Evolutionary conservation across 768 basidiomycete species (phyloP).

Genomic region (Termitomyces eurrhizus): DNA sequence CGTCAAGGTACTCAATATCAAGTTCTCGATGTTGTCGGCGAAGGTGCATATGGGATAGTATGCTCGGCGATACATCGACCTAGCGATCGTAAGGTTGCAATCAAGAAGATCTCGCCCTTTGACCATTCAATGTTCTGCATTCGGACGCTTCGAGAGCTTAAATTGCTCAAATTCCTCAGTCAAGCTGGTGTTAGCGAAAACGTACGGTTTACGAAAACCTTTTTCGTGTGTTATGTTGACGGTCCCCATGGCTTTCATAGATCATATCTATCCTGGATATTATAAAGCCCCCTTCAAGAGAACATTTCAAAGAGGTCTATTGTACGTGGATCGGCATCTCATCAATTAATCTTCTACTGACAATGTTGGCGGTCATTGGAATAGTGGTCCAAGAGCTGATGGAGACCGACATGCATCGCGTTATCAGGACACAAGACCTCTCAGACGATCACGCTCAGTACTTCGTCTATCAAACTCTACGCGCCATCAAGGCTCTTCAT

Average conservation of each 20-base stretch:
- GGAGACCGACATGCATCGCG: constrained; percentile 97
- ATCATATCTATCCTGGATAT: constrained; percentile 91
- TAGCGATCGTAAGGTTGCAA: constrained; percentile 88
- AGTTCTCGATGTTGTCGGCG: constrained; percentile 83
- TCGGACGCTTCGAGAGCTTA: constrained; percentile 84
- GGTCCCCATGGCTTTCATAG: constrained; percentile 28
- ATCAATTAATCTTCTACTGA: constrained; percentile 1
- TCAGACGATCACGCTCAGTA: constrained; percentile 96
- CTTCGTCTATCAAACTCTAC: constrained; percentile 91
- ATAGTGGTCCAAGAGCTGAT: constrained; percentile 87
- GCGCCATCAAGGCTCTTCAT: constrained; percentile 94
- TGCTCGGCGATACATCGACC: constrained; percentile 89
- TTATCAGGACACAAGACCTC: constrained; percentile 91
- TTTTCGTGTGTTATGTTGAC: constrained; percentile 5
- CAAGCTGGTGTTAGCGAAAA: constrained; percentile 90
- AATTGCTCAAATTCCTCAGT: constrained; percentile 77
- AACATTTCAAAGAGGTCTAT: constrained; percentile 87
- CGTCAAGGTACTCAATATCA: constrained; percentile 69
- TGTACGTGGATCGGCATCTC: constrained; percentile 34
- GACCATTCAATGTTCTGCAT: constrained; percentile 96
- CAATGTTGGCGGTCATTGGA: neutral
- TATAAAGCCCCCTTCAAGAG: constrained; percentile 74
- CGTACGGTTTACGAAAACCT: constrained; percentile 34
- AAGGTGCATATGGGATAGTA: constrained; percentile 93
- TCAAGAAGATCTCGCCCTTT: constrained; percentile 95